Percentiles rank a stretch among this genome's conserved stretches.
These are phyloP conservation scores for Tetrapisispora iriomotensis DNA, from an alignment of 805 yeast species.

Conservation along the genomic window DNA sequence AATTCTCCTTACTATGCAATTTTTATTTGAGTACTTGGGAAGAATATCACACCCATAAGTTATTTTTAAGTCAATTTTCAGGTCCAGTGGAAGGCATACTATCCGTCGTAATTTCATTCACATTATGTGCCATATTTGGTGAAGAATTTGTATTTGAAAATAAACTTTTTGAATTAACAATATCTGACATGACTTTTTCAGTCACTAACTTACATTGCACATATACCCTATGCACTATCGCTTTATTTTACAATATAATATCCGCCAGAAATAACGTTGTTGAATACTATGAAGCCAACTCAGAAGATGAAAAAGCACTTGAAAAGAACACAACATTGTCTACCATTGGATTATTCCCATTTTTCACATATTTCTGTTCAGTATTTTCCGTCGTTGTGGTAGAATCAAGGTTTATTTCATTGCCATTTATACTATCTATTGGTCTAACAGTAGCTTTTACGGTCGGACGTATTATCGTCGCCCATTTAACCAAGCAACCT, in stretches of 20 bases:
- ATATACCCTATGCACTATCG: slow-evolving; percentile 49
- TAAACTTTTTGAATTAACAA: slow-evolving; percentile 23
- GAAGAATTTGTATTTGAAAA: slow-evolving; percentile 54
- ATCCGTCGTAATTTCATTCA: slow-evolving; percentile 44
- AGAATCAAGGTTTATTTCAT: slow-evolving; percentile 39
- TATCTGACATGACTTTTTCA: background rate
- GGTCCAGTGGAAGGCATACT: slow-evolving; percentile 96
- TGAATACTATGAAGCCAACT: slow-evolving; percentile 33
- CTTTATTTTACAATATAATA: slow-evolving; percentile 53
- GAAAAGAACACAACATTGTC: slow-evolving; percentile 27
- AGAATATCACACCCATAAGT: slow-evolving; percentile 81
- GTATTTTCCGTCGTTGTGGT: slow-evolving; percentile 39
- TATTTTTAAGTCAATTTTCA: slow-evolving; percentile 68
- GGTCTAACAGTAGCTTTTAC: slow-evolving; percentile 73
- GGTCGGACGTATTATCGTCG: slow-evolving; percentile 83
- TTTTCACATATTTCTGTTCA: slow-evolving; percentile 45
- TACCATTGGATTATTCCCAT: slow-evolving; percentile 56
- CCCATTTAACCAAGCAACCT: slow-evolving; percentile 70
- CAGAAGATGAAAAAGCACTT: slow-evolving; percentile 16
- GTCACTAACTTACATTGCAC: slow-evolving; percentile 38
- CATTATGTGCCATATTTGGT: slow-evolving; percentile 60
- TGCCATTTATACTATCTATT: slow-evolving; percentile 60
- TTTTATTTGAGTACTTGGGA: slow-evolving; percentile 94
- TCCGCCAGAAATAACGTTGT: slow-evolving; percentile 60
- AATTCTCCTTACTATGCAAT: slow-evolving; percentile 66